A percentile compares a stretch with the other conserved stretches of the same genome.
Conservation (phyloP, 2,329 filamentous ascomycete genomes). For the Trichocomaceae sp. region DNA sequence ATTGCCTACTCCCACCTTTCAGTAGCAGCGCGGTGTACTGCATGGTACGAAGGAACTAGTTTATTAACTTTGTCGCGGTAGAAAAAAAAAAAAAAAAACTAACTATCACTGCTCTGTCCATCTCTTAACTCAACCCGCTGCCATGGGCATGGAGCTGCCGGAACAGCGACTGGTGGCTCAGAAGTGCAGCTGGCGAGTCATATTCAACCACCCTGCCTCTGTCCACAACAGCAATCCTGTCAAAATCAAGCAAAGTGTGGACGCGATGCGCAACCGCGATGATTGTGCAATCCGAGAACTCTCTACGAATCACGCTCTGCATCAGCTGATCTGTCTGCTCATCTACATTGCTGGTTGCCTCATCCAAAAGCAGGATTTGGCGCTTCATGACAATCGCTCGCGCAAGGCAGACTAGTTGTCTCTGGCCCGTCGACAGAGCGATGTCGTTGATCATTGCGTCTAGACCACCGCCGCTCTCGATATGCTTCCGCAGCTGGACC, state of each 20-base stretch:
- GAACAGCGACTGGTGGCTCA: slow-evolving; percentile 29
- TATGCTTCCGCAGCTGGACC: neutral
- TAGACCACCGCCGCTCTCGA: neutral
- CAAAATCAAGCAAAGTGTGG: slow-evolving; percentile 37
- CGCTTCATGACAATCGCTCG: slow-evolving; percentile 49
- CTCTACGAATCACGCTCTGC: slow-evolving; percentile 49
- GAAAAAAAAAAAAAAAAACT: no score
- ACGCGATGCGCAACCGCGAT: slow-evolving; percentile 52
- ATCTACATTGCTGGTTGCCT: slow-evolving; percentile 45
- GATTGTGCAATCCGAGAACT: slow-evolving; percentile 53
- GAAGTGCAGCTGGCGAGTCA: slow-evolving; percentile 32
- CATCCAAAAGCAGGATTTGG: slow-evolving; percentile 41
- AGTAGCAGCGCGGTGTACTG: no score
- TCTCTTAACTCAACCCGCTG: no score
- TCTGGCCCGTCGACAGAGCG: slow-evolving; percentile 52
- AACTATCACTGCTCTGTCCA: no score
- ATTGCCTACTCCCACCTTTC: no score
- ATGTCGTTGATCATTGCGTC: slow-evolving; percentile 42
- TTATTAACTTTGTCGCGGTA: no score
- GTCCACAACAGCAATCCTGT: slow-evolving; percentile 32
- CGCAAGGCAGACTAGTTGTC: slow-evolving; percentile 58
- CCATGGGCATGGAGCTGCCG: neutral
- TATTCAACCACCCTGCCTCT: slow-evolving; percentile 29
- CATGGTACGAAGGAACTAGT: no score
- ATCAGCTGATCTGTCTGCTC: slow-evolving; percentile 51